phyloP scores from a whole-genome alignment of 1,139 yeast species.

The Candida tunisiensis region DNA sequence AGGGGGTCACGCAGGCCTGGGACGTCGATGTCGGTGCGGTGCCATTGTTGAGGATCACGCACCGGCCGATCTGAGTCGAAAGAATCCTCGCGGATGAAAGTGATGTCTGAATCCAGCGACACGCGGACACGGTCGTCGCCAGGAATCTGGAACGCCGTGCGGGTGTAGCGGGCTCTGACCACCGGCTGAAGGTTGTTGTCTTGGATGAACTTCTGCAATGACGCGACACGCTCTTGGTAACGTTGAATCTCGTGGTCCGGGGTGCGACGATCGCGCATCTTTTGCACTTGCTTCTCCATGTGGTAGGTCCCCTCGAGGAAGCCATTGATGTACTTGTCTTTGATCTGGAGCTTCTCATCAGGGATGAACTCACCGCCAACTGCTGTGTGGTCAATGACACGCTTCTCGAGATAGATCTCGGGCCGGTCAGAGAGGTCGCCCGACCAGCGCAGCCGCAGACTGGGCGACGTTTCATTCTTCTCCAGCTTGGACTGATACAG shows the following conservation, averaged over 20 bases:
- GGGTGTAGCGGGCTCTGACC: constrained; percentile 68
- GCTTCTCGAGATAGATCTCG: constrained; percentile 67
- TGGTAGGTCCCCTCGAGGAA: constrained; percentile 30
- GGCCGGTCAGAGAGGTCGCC: constrained; percentile 67
- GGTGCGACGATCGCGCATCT: constrained; percentile 40
- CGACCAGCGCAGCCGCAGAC: constrained; percentile 80
- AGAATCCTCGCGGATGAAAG: constrained; percentile 80
- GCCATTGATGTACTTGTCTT: constrained; percentile 62
- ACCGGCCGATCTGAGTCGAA: constrained; percentile 75
- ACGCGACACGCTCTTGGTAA: constrained; percentile 36
- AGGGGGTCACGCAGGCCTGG: constrained; percentile 47
- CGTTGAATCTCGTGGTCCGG: constrained; percentile 28
- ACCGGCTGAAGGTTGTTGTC: constrained; percentile 67
- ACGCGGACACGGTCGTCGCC: constrained; percentile 89
- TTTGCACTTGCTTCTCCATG: constrained; percentile 30
- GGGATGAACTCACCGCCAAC: too few species aligned
- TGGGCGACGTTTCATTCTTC: constrained; percentile 51
- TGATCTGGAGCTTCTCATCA: constrained; percentile 38
- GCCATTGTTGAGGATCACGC: constrained; percentile 84
- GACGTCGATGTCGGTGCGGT: constrained; percentile 78
- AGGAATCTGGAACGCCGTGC: constrained; percentile 96
- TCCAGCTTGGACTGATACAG: constrained; percentile 73
- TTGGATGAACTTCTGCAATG: constrained; percentile 44
- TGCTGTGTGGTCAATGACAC: constrained; percentile 27
- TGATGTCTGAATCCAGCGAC: constrained; percentile 74